A percentile compares a stretch with the other conserved stretches of the same genome.
Evolutionary conservation across 768 basidiomycete species (phyloP).

Genomic region (Tephrocybe rancida): DNA sequence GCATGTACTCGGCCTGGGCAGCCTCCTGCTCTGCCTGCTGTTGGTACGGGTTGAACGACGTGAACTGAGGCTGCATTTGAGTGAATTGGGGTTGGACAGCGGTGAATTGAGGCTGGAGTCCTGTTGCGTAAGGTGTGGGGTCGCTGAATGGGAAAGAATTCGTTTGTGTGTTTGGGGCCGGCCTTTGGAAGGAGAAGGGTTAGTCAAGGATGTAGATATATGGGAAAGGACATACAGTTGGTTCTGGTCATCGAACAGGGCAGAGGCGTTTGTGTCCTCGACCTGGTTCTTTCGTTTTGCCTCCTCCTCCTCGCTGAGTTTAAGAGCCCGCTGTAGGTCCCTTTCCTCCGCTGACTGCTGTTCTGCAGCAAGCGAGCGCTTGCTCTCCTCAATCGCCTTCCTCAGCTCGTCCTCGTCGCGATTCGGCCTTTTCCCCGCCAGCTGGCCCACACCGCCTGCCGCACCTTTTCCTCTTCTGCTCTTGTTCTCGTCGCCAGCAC

Average conservation of each 20-base stretch:
- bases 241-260: slow-evolving; percentile 86
- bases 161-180: slow-evolving; percentile 43
- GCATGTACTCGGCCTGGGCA: slow-evolving; percentile 72
- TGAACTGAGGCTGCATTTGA: slow-evolving; percentile 77
- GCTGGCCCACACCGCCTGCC: slow-evolving; percentile 14
- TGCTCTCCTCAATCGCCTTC: slow-evolving; percentile 89
- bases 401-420: slow-evolving; percentile 83
- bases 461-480: slow-evolving; percentile 34
- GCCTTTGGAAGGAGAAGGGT: slow-evolving; percentile 31
- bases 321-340: slow-evolving; percentile 83
- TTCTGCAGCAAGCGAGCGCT: slow-evolving; percentile 70
- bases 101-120: slow-evolving; percentile 56
- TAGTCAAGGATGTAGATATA: slow-evolving; percentile 9
- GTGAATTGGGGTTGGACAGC: slow-evolving; percentile 78
- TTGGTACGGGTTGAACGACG: slow-evolving; percentile 92
- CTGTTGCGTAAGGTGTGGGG: slow-evolving; percentile 58
- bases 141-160: slow-evolving; percentile 60
- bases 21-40: slow-evolving; percentile 93
- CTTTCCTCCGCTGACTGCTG: slow-evolving; percentile 74
- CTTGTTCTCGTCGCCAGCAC: slow-evolving; percentile 47
- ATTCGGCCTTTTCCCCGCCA: slow-evolving; percentile 33
- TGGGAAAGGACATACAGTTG: slow-evolving; percentile 60
- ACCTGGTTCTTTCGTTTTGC: slow-evolving; percentile 67
- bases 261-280: slow-evolving; percentile 70
- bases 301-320: slow-evolving; percentile 91